Conservation (phyloP, 257 asterid species). For the Capsicum baccatum region DNA sequence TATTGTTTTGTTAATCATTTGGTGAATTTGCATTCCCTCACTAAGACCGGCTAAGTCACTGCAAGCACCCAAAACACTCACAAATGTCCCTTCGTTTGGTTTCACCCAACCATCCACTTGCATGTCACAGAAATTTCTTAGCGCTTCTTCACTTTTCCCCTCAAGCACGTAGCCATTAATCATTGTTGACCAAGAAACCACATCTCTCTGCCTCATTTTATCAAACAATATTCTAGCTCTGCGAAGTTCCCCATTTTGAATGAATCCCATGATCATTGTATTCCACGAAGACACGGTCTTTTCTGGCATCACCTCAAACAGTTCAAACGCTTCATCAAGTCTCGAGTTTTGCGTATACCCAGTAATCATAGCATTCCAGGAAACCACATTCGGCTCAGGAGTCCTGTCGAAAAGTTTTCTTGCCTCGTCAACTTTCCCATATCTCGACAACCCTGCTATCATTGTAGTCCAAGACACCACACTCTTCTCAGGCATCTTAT, state of each 20-base stretch:
- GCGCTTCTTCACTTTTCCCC: slow-evolving; percentile 62
- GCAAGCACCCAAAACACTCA: slow-evolving; percentile 65
- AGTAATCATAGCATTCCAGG: slow-evolving; percentile 72
- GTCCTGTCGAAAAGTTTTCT: slow-evolving; percentile 52
- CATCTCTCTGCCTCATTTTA: slow-evolving; percentile 57
- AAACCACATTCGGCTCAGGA: slow-evolving; percentile 62
- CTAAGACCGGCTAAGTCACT: slow-evolving; percentile 60
- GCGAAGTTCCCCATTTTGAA: slow-evolving; percentile 50
- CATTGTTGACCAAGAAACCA: slow-evolving; percentile 69
- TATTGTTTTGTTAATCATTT: slow-evolving; percentile 56
- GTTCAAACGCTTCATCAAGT: slow-evolving; percentile 46
- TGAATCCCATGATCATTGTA: slow-evolving; percentile 55
- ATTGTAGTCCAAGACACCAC: slow-evolving; percentile 66
- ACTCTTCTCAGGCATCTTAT: slow-evolving; percentile 52
- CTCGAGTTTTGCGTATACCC: slow-evolving; percentile 50
- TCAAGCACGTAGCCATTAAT: slow-evolving; percentile 50
- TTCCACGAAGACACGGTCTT: slow-evolving; percentile 58
- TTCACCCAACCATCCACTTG: slow-evolving; percentile 42
- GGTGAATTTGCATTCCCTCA: slow-evolving; percentile 68
- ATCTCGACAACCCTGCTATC: slow-evolving; percentile 55
- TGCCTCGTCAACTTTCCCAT: slow-evolving; percentile 58
- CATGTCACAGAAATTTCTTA: slow-evolving; percentile 50
- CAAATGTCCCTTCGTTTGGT: slow-evolving; percentile 70
- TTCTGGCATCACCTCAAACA: slow-evolving; percentile 54
- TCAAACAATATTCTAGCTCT: slow-evolving; percentile 50